Evolutionary conservation across 75 land plant species (phyloP).

Genomic region (Chamaecyparis obtusa): DNA sequence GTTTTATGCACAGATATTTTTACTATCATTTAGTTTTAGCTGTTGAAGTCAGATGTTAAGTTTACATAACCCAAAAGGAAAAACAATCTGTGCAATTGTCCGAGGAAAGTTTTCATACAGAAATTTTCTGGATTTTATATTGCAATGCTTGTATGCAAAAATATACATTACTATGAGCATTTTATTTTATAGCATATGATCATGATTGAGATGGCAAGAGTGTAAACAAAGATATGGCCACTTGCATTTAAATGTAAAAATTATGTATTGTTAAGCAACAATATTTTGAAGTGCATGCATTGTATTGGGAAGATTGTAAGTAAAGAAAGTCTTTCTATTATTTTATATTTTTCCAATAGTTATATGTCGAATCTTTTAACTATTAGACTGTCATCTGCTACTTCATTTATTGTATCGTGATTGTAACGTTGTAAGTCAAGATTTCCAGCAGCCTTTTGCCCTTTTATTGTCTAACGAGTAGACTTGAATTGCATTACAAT

Average conservation of each 20-base stretch:
- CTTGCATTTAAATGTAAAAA: background rate
- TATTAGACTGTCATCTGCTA: background rate
- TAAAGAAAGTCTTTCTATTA: background rate
- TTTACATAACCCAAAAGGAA: background rate
- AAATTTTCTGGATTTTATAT: background rate
- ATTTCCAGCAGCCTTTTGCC: background rate
- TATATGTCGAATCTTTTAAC: background rate
- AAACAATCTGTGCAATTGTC: background rate
- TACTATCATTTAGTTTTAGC: background rate
- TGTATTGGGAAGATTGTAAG: background rate
- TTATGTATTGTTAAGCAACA: background rate
- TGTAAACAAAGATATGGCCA: background rate
- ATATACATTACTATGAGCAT: background rate
- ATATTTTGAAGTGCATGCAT: background rate
- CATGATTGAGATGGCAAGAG: background rate
- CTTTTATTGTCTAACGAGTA: too few relatives aligned
- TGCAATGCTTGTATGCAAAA: background rate
- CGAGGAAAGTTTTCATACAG: background rate
- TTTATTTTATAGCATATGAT: background rate
- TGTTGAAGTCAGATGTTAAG: background rate
- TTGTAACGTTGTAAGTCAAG: background rate
- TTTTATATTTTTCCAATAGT: background rate
- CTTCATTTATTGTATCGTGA: background rate
- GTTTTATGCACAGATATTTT: background rate
- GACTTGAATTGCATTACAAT: too few relatives aligned